These are phyloP conservation scores for Chrysopogon serrulatus DNA, from an alignment of 176 grass and related monocot genomes.

Conservation along the genomic window DNA sequence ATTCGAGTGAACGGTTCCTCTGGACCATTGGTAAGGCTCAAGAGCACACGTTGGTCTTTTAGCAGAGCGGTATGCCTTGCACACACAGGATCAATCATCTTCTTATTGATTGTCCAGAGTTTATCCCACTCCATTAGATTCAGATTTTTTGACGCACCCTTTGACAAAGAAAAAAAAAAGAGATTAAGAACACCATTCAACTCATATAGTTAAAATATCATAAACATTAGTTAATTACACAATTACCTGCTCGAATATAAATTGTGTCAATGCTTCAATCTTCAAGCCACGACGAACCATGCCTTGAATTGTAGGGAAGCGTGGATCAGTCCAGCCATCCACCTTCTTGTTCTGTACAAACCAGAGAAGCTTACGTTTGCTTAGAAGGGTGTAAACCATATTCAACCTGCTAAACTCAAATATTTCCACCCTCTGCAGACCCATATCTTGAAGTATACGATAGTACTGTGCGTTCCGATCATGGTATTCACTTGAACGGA, in stretches of 20 bases:
- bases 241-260: conserved; percentile 86
- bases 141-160: conserved; percentile 94
- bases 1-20: conserved; percentile 57
- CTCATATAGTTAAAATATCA: background rate
- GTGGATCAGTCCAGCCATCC: conserved; percentile 86
- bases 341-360: conserved; percentile 91
- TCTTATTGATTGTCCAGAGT: conserved; percentile 96
- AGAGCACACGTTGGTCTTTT: conserved; percentile 46
- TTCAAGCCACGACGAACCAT: conserved; percentile 86
- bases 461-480: conserved; percentile 82
- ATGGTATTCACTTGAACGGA: conserved; percentile 94
- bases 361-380: conserved; percentile 87
- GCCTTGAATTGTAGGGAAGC: conserved; percentile 90
- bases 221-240: background rate
- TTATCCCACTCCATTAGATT: conserved; percentile 99
- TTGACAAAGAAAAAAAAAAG: conserved; percentile 16
- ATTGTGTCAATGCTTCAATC: conserved; percentile 83
- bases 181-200: background rate
- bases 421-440: conserved; percentile 60
- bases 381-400: conserved; percentile 92
- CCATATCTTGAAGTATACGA: conserved; percentile 84
- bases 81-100: conserved; percentile 83
- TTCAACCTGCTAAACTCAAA: conserved; percentile 89
- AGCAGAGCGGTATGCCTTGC: conserved; percentile 76
- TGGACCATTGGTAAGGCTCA: conserved; percentile 76